Base-by-base conservation (phyloP, 768 basidiomycete genomes). In the Termitomyces titanicus region DNA sequence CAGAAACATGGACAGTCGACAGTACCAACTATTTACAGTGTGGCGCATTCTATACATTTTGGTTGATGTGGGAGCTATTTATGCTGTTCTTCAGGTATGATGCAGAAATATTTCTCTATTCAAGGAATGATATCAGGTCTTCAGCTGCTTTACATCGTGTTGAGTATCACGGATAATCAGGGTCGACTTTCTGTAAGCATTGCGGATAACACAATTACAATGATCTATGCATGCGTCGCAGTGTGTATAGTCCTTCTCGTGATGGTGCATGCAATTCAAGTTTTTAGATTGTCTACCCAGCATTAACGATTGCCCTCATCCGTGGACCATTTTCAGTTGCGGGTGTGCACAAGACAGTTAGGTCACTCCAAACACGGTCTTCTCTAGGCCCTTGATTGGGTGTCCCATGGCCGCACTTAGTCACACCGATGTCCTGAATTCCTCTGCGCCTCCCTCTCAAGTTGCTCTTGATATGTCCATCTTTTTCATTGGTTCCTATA, bases 91-190 rank as follows among this genome's bases (percentile, higher is more conserved):
- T 11, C 42, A 44, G 22, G 42, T 44, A 3, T 3, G 39, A 22
- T 40, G 7, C 4, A 9, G 18, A 38, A n/a, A 3, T 18, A 7
- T 38, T 3, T 18, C 7, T 18, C 7, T 18, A 18, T 37, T 13
- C 17, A 38, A 38, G 37, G 11, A 38, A 18, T 17, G 2, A n/a
- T n/a, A 18, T 18, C 10, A 9, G 37, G n/a, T 8, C 18, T 38
- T 17, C 37, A 38, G 37, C 5, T 38, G 37, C 37, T 38, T 5
- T 8, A 38, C n/a, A 38, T 18, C 18, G 37, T 9, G 7, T 7
- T 18, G 0, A 7, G 10, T 2, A 17, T 18, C 1, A 17, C n/a
- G 6, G 0, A 0, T 0, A 37, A 9, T 18, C 17, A 2, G 33
- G 9, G 9, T 10, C 5, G 12, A 11, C 9, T 33, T 33, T 2